phyloP scores from a whole-genome alignment of 495 filamentous ascomycete genomes.

The Hyaloscypha hepaticicola region DNA sequence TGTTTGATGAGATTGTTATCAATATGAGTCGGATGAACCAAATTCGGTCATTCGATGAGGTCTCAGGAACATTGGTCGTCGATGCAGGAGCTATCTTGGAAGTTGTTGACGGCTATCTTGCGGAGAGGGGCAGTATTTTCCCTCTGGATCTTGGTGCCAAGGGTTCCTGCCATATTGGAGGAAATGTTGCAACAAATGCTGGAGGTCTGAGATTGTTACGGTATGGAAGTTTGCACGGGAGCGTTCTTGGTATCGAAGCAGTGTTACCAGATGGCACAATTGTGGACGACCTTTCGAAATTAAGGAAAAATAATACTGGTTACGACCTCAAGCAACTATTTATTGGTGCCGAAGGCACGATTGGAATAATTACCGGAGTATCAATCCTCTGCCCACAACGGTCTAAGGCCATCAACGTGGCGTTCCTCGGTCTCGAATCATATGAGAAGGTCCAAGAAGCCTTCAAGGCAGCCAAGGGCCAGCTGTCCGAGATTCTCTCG shows the following conservation, averaged over 20 bases:
- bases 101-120: slow-evolving; percentile 78
- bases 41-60: slow-evolving; percentile 87
- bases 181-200: slow-evolving; percentile 97
- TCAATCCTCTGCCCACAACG: slow-evolving; percentile 88
- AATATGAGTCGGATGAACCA: slow-evolving; percentile 84
- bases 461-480: slow-evolving; percentile 81
- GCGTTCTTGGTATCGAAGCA: slow-evolving; percentile 85
- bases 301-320: slow-evolving; percentile 97
- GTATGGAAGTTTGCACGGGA: slow-evolving; percentile 94
- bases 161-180: slow-evolving; percentile 94
- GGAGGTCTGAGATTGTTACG: slow-evolving; percentile 86
- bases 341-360: slow-evolving; percentile 90
- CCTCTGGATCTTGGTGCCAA: slow-evolving; percentile 95
- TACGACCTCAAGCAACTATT: slow-evolving; percentile 98
- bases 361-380: slow-evolving; percentile 88
- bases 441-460: slow-evolving; percentile 83
- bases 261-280: slow-evolving; percentile 91
- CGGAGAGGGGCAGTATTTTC: slow-evolving; percentile 79
- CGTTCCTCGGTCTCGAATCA: slow-evolving; percentile 81
- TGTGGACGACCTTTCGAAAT: slow-evolving; percentile 77
- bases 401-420: slow-evolving; percentile 81
- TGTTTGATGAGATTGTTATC: slow-evolving; percentile 97
- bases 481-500: slow-evolving; percentile 91
- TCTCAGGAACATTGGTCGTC: slow-evolving; percentile 84
- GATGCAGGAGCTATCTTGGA: slow-evolving; percentile 93